These are phyloP conservation scores for Leishmania mexicana DNA, from an alignment of 208 protist species.

Conservation along the genomic window DNA sequence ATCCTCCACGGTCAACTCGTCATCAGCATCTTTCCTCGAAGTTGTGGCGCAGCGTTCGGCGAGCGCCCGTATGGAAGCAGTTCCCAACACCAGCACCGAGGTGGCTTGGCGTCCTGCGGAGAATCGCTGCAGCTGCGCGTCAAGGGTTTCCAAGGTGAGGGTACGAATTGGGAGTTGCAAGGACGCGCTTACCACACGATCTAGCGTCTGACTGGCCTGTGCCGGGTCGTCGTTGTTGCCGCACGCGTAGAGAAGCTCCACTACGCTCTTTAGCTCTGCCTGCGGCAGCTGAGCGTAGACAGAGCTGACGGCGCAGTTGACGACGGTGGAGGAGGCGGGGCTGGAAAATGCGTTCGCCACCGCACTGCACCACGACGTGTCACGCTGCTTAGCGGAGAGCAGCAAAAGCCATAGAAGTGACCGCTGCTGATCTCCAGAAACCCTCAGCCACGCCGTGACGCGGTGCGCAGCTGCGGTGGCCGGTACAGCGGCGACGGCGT, in stretches of 20 bases:
- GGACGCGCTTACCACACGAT: constrained; percentile 14
- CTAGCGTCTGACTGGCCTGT: constrained; percentile 19
- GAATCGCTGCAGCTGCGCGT: constrained; percentile 5
- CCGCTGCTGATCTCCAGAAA: constrained; percentile 14
- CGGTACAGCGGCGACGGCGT: background rate
- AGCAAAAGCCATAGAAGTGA: constrained; percentile 26
- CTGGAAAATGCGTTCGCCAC: constrained; percentile 8
- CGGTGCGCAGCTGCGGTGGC: background rate
- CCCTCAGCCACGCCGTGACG: constrained; percentile 12
- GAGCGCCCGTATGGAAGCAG: constrained; percentile 19
- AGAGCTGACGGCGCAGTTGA: constrained; percentile 1
- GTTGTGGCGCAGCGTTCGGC: constrained; percentile 1
- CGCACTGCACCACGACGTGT: constrained; percentile 16
- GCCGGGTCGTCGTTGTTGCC: constrained; percentile 29
- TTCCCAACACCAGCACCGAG: constrained; percentile 23
- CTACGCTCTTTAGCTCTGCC: constrained; percentile 10
- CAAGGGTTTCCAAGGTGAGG: constrained; percentile 13
- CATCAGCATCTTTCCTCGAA: background rate
- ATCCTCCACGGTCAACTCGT: background rate
- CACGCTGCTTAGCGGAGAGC: constrained; percentile 19
- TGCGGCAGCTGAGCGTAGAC: background rate
- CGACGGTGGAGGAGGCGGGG: constrained; percentile 17
- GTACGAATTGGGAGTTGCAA: constrained; percentile 14
- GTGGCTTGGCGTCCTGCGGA: background rate
- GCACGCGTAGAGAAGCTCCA: constrained; percentile 27